A percentile compares a stretch with the other conserved stretches of the same genome.
Conservation (phyloP, 352 stramenopile species). For the Thalassiosira pacifica region DNA sequence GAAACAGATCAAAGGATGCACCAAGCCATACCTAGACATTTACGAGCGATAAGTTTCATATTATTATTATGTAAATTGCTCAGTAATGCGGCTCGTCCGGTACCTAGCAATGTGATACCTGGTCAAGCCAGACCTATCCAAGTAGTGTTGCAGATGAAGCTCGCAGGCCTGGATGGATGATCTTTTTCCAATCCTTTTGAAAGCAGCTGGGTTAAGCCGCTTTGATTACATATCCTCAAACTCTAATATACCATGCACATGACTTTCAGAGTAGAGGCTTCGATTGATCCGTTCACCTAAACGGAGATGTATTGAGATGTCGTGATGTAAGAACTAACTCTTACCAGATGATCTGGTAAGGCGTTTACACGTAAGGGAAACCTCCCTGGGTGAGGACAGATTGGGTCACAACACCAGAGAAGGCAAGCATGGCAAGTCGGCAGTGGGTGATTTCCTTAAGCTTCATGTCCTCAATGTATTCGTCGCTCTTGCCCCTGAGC, state of each 20-base stretch:
- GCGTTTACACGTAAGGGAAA: constrained; percentile 85
- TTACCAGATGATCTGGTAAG: background rate
- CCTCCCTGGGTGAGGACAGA: constrained; percentile 86
- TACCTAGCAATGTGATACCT: background rate
- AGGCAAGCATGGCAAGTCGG: constrained; percentile 89
- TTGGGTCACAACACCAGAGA: constrained; percentile 89
- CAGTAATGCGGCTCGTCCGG: constrained; percentile 18
- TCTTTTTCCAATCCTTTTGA: constrained; percentile 21
- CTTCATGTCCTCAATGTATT: constrained; percentile 82
- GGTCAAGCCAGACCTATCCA: constrained; percentile 9
- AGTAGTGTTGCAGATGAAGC: background rate
- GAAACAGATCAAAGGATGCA: no score
- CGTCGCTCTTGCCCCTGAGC: constrained; percentile 73
- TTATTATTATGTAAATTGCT: constrained; percentile 32
- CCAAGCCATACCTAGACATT: no score
- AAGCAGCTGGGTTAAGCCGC: constrained; percentile 15
- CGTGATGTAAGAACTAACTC: constrained; percentile 13
- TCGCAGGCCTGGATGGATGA: background rate
- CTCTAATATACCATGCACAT: constrained; percentile 14
- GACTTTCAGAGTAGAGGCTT: constrained; percentile 1
- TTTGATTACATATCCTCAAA: background rate
- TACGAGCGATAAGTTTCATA: constrained; percentile 18
- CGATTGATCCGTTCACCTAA: constrained; percentile 10
- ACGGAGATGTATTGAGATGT: background rate
- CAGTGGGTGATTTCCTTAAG: constrained; percentile 89